Evolutionary conservation across 305 asterid genomes (phyloP), one percentile per base, ranked within the genome.

Genomic region (Fraxinus sp.): DNA sequence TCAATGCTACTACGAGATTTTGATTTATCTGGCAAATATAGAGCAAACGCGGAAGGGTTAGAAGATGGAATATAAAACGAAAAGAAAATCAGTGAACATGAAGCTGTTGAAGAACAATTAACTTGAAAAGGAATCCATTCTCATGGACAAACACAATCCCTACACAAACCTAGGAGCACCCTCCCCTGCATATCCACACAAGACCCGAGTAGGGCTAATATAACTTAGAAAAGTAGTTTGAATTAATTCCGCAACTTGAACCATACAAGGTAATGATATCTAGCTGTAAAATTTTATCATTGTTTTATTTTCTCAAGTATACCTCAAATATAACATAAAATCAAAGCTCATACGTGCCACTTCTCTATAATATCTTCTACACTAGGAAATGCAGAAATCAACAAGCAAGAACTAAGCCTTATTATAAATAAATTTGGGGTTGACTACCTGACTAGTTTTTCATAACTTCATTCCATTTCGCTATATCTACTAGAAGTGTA

Each of bases 1-100:
- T 89, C 91, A 86, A 64, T 81, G 55, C 83, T 83, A 71, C 86
- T 72, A 62, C 85, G 77, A 52, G 87, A 88, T 80, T 86, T 89
- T 28, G 89, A 77, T 85, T 83, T 89, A 64, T 89, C 92, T 88
- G 78, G 32, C 24, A 7, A 81, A 11, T 52, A 74, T 8, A 75
- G 78, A 68, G 73, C 39, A 70, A 70, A 13, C 4, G 13, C 20
- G 0, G 28, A 30, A 30, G 75, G 75, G 3, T 70, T 28, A 70
- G 39, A 30, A 41, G 75, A 70, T 70, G 35, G 75, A 70, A 14
- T 68, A 68, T 18, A 10, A 11, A 11, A 68, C 6, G 20, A 30
- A 68, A 68, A 24, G 2, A 24, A 22, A 24, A 24, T 24, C 13
- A 64, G 73, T 22, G 73, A 64, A 64, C 73, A 24, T 20, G 73